Evolutionary conservation across 169 alveolate species (phyloP).

Genomic region (Plasmodium gonderi): DNA sequence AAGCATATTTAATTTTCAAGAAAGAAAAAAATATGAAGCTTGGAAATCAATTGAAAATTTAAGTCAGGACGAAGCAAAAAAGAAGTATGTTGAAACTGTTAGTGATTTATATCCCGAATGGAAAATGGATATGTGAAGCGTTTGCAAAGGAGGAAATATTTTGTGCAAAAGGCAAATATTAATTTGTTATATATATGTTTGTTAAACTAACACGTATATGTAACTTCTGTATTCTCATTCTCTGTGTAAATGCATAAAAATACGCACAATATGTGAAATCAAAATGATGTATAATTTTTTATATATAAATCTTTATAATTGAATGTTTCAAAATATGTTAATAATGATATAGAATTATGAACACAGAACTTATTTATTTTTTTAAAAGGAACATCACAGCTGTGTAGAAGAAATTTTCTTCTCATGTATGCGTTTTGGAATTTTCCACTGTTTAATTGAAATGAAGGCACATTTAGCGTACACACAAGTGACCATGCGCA

Average conservation of each 20-base stretch:
- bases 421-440: background rate
- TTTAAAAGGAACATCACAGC: background rate
- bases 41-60: constrained; percentile 91
- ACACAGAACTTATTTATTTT: background rate
- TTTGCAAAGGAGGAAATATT: too few relatives aligned
- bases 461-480: background rate
- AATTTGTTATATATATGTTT: too few relatives aligned
- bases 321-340: background rate
- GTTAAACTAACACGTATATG: too few relatives aligned
- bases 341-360: background rate
- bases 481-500: background rate
- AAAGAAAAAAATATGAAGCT: constrained; percentile 93
- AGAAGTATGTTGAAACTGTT: constrained; percentile 86
- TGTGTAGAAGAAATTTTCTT: background rate
- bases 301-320: background rate
- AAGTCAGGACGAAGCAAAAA: constrained; percentile 89
- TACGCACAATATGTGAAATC: background rate
- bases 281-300: background rate
- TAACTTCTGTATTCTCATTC: background rate
- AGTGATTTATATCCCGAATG: constrained; percentile 76
- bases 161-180: too few relatives aligned
- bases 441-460: background rate
- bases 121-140: constrained; percentile 36
- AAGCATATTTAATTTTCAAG: constrained; percentile 89
- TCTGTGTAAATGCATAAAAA: background rate